These are phyloP conservation scores for Eimeria maxima DNA, from an alignment of 169 alveolate species.

Conservation along the genomic window DNA sequence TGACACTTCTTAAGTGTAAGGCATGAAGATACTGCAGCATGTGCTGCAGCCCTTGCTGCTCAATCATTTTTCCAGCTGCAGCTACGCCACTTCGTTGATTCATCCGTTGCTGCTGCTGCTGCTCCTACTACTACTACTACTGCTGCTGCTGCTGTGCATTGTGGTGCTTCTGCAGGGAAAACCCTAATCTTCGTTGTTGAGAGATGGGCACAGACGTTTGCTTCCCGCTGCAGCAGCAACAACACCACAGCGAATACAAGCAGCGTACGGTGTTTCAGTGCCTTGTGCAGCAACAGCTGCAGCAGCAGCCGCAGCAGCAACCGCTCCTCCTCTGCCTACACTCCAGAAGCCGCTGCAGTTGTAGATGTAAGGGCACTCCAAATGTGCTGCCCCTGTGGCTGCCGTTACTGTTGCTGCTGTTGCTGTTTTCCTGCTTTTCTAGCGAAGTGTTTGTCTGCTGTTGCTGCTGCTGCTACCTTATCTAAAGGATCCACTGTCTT, in stretches of 20 bases:
- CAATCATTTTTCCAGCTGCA: background rate
- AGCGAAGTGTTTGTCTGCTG: background rate
- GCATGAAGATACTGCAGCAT: background rate
- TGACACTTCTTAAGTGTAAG: background rate
- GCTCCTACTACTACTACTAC: background rate
- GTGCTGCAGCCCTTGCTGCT: slow-evolving; percentile 45
- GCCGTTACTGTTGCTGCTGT: background rate
- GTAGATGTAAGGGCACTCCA: slow-evolving; percentile 14
- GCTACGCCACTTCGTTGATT: background rate
- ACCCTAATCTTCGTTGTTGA: slow-evolving; percentile 16
- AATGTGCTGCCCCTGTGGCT: background rate
- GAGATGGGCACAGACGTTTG: background rate
- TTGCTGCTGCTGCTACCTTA: background rate
- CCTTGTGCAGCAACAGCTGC: slow-evolving; percentile 59
- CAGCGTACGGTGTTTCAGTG: background rate
- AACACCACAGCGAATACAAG: background rate
- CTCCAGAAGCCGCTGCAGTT: slow-evolving; percentile 53
- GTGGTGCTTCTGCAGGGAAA: slow-evolving; percentile 50
- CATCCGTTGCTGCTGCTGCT: slow-evolving; percentile 15
- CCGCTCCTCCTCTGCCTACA: background rate
- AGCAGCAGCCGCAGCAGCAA: slow-evolving; percentile 50
- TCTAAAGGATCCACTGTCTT: background rate
- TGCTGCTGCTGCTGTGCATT: background rate
- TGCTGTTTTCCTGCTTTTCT: background rate
- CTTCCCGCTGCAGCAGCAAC: slow-evolving; percentile 19